Evolutionary conservation across 2,329 filamentous ascomycete species (phyloP).

Genomic region (Colletotrichum nymphaeae): DNA sequence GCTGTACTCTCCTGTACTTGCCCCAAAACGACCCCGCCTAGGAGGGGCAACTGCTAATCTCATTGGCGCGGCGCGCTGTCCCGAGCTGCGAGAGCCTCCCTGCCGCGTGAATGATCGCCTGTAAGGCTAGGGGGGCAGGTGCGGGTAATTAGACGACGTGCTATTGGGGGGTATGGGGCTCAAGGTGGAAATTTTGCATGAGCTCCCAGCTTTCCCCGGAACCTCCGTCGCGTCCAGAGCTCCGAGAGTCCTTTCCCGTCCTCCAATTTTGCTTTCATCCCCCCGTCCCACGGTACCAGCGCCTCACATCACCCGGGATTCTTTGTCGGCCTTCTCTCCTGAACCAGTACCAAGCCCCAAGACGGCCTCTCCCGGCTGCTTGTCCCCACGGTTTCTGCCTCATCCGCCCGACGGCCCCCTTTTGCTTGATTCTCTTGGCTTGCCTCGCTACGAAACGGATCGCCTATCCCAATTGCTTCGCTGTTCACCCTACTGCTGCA

Average conservation of each 20-base stretch:
- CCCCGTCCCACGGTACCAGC: slow-evolving; percentile 5
- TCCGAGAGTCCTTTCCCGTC: neutral
- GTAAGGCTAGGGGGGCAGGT: slow-evolving; percentile 1
- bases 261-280: neutral
- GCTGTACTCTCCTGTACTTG: slow-evolving; percentile 8
- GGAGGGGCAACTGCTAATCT: neutral
- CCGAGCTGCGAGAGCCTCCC: slow-evolving; percentile 27
- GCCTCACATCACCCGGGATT: slow-evolving; percentile 12
- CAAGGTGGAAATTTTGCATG: slow-evolving; percentile 32
- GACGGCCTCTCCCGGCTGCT: slow-evolving; percentile 22
- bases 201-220: slow-evolving; percentile 32
- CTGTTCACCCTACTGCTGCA: slow-evolving; percentile 19
- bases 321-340: neutral
- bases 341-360: slow-evolving; percentile 3
- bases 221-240: slow-evolving; percentile 24
- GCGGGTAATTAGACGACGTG: slow-evolving; percentile 20
- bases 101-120: slow-evolving; percentile 19
- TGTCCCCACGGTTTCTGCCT: slow-evolving; percentile 10
- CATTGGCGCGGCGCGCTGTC: slow-evolving; percentile 25
- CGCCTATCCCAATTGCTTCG: neutral
- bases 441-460: slow-evolving; percentile 4
- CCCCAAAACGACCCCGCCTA: neutral
- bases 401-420: slow-evolving; percentile 11
- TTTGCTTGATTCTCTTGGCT: slow-evolving; percentile 31
- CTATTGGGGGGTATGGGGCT: slow-evolving; percentile 26